Percentiles rank a stretch among this genome's conserved stretches.
phyloP scores from a whole-genome alignment of 805 yeast species.

The Kodamaea kakaduensis region DNA sequence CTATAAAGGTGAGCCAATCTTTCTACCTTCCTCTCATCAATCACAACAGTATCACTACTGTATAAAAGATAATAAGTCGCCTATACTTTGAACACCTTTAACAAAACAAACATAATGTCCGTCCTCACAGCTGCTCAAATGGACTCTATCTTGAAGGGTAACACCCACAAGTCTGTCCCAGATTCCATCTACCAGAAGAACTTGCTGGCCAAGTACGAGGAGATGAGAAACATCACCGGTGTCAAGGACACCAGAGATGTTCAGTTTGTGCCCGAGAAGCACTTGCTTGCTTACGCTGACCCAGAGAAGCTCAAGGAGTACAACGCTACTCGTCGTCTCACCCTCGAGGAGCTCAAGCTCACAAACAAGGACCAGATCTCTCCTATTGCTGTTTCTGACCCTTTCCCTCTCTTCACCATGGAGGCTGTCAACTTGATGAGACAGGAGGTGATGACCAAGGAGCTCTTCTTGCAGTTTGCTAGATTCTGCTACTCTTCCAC shows the following conservation, averaged over 20 bases:
- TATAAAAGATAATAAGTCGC: too few species aligned
- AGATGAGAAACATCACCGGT: constrained; percentile 11
- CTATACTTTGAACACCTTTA: too few species aligned
- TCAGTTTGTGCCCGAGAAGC: constrained; percentile 31
- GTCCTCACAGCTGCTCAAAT: constrained; percentile 4
- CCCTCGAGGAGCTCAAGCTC: constrained; percentile 49
- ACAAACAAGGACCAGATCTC: constrained; percentile 45
- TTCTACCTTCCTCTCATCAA: too few species aligned
- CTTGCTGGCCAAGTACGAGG: constrained; percentile 27
- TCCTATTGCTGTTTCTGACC: constrained; percentile 53
- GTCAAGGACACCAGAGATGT: constrained; percentile 7
- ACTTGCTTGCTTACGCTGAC: constrained; percentile 26
- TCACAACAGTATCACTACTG: too few species aligned
- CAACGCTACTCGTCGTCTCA: constrained; percentile 27
- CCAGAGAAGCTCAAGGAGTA: constrained; percentile 17
- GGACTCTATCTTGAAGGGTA: constrained; percentile 28
- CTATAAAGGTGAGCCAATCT: too few species aligned
- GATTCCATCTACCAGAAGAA: constrained; percentile 29
- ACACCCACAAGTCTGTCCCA: constrained; percentile 31
- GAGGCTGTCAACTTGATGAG: constrained; percentile 59
- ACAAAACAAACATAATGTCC: too few species aligned
- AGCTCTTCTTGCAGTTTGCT: constrained; percentile 42
- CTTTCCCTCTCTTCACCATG: constrained; percentile 58
- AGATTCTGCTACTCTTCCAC: constrained; percentile 41
- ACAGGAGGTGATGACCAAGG: constrained; percentile 48